Conservation (phyloP, 2,329 filamentous ascomycete species). For the Pestalotiopsis sp. region DNA sequence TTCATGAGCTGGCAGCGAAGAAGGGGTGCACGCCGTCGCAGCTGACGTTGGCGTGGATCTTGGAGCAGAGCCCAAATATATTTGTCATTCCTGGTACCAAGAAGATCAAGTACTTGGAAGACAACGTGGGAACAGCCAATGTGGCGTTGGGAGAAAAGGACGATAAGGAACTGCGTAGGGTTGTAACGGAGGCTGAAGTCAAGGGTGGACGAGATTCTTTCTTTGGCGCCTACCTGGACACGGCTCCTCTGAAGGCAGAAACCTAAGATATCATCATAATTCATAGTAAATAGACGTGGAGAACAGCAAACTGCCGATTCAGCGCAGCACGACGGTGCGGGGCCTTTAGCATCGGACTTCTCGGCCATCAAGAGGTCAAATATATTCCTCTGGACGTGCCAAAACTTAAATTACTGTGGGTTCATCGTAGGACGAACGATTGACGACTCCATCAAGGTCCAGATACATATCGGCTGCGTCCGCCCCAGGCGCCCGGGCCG, state of each 20-base stretch:
- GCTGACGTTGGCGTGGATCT: conserved; percentile 65
- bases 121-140: conserved; percentile 36
- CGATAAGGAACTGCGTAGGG: background rate
- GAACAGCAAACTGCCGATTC: no score
- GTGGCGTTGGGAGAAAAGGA: background rate
- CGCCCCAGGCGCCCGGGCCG: no score
- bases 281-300: background rate
- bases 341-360: no score
- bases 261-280: background rate
- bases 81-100: conserved; percentile 60
- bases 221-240: background rate
- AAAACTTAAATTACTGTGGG: no score
- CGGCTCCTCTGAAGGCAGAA: background rate
- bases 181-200: background rate
- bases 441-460: no score
- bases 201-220: background rate
- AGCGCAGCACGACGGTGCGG: no score
- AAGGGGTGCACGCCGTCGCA: conserved; percentile 60
- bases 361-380: no score
- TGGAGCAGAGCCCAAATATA: conserved; percentile 62
- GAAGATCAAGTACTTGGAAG: conserved; percentile 47
- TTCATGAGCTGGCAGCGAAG: conserved; percentile 50
- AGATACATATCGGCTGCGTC: no score
- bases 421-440: no score
- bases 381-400: no score